Evolutionary conservation across 2,329 filamentous ascomycete genomes (phyloP), one percentile per base, ranked within the genome.

Genomic region (Diaporthe sp.): DNA sequence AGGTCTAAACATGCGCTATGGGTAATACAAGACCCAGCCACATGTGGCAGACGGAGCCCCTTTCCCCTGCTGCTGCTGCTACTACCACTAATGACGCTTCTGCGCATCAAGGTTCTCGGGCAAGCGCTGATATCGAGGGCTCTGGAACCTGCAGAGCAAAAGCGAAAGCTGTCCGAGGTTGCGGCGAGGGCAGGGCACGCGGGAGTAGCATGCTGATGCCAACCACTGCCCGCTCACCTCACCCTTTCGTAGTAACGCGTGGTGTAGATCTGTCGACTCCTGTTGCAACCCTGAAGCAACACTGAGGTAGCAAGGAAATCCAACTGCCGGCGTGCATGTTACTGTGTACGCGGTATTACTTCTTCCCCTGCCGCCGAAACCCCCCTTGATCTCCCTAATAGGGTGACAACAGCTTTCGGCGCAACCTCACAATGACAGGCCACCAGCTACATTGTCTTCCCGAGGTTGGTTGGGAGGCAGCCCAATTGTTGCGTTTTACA

Each of bases 281-380:
- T 65, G 7, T 46, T 62, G 58, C 58, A 44, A 65, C n/a, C 15
- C 60, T 22, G 8, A 42, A 31, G 39, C 39, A 31, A 28, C 9
- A 46, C 8, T 9, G 25, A 31, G 25, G 60, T 46, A 12, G 39
- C 25, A 65, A 46, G 25, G 15, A 17, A 65, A 61, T 19, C 15
- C 39, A 65, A 65, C 60, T 65, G 60, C 60, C 60, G 58, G 39
- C n/a, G 60, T 31, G n/a, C 39, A 22, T 31, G 39, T 15, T 46
- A 31, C 60, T 58, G 55, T 22, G 55, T 4, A 22, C 31, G 19
- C 34, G 22, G 55, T 37, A n/a, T n/a, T 37, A 31, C 55, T 28
- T 57, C 25, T 57, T 9, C 4, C 53, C 53, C 53, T 19, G 53
- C 15, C 28, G 15, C 53, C 17, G 28, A 57, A 31, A 22, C 31